A percentile compares a stretch with the other conserved stretches of the same genome.
These are phyloP conservation scores for Arachnomyces sp. DNA, from an alignment of 2,329 filamentous ascomycete species.

Conservation along the genomic window DNA sequence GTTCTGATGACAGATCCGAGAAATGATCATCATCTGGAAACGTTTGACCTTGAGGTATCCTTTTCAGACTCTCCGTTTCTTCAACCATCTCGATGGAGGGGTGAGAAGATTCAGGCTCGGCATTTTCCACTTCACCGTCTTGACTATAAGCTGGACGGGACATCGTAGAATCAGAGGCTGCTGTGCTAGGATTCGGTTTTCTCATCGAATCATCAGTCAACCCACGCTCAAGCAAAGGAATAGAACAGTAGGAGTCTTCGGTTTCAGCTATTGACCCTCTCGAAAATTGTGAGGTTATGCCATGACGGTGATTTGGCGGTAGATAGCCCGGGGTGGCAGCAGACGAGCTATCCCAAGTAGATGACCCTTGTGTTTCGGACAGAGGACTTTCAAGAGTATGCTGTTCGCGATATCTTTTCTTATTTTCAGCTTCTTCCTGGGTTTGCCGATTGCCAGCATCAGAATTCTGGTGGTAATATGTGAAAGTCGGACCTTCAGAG, in stretches of 20 bases:
- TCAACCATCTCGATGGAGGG: constrained; percentile 46
- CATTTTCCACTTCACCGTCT: constrained; percentile 20
- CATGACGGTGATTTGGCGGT: neutral
- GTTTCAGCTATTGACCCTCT: constrained; percentile 48
- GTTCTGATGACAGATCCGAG: constrained; percentile 46
- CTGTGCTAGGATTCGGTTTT: constrained; percentile 26
- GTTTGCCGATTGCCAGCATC: neutral
- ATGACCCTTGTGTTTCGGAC: no score
- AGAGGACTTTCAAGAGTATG: neutral
- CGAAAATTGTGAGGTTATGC: constrained; percentile 9
- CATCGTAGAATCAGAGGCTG: constrained; percentile 12
- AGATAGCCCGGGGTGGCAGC: neutral
- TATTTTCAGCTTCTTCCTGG: constrained; percentile 12
- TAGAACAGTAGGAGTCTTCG: constrained; percentile 66
- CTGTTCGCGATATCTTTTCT: neutral
- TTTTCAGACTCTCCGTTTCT: constrained; percentile 45
- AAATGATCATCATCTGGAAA: constrained; percentile 43
- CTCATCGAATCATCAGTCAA: constrained; percentile 43
- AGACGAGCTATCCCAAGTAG: no score
- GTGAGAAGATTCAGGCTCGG: constrained; percentile 33
- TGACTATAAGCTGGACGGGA: constrained; percentile 22
- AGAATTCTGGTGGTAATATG: neutral
- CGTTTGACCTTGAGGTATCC: constrained; percentile 38
- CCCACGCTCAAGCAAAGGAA: constrained; percentile 66
- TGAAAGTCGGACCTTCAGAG: constrained; percentile 6